These are phyloP conservation scores for Conringia planisiliqua DNA, from an alignment of 345 rosid species.

Conservation along the genomic window DNA sequence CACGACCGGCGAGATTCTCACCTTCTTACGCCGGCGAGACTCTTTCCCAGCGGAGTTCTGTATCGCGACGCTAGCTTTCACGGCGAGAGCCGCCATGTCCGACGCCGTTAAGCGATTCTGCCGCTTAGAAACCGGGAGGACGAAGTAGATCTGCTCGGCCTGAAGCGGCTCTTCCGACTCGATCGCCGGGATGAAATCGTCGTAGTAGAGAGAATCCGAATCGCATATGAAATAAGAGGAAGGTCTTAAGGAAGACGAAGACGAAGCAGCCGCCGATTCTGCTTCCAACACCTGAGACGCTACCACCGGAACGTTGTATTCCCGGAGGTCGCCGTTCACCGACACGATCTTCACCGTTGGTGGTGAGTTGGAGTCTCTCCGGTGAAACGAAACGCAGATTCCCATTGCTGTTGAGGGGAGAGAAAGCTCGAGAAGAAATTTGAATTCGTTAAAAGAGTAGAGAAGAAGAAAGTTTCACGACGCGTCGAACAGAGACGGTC, in stretches of 20 bases:
- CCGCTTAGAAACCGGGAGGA: conserved; percentile 70
- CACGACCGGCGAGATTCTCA: conserved; percentile 57
- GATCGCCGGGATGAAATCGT: conserved; percentile 56
- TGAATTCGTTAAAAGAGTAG: background rate
- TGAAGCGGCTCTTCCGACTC: conserved; percentile 35
- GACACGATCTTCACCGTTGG: conserved; percentile 65
- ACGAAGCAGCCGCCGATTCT: conserved; percentile 26
- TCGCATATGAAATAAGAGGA: conserved; percentile 53
- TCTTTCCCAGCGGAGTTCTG: conserved; percentile 38
- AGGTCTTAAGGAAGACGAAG: conserved; percentile 35
- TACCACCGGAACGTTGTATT: conserved; percentile 48
- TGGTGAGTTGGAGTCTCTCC: background rate
- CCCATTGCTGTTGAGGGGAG: conserved; percentile 45
- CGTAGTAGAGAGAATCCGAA: conserved; percentile 59
- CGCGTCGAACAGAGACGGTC: conserved; percentile 19
- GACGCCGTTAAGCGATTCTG: conserved; percentile 54
- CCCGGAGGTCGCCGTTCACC: conserved; percentile 56
- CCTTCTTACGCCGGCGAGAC: conserved; percentile 36
- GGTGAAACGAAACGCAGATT: conserved; percentile 41
- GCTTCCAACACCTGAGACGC: conserved; percentile 54
- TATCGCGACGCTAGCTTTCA: conserved; percentile 78
- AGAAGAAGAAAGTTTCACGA: conserved; percentile 1
- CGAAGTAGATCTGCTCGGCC: conserved; percentile 60
- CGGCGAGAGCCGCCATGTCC: conserved; percentile 94
- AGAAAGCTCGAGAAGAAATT: background rate